A percentile compares a stretch with the other conserved stretches of the same genome.
Evolutionary conservation across 192 early-diverging fungal species (phyloP).

Genomic region (Coemansia sp.): DNA sequence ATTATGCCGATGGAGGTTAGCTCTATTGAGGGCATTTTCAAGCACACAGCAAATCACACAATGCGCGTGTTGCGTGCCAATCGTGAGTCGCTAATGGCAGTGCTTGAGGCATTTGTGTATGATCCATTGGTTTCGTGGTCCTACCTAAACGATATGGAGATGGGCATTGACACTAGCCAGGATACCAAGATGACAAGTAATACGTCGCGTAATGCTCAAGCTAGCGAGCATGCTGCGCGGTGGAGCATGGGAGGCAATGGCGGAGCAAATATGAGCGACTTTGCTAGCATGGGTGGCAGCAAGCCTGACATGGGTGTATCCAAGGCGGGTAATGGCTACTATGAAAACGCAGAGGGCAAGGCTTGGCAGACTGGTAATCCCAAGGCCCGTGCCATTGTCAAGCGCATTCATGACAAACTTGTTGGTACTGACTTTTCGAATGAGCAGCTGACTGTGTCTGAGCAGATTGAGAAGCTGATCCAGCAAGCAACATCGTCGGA

Average conservation of each 20-base stretch:
- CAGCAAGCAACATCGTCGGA: conserved; percentile 88
- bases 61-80: conserved; percentile 95
- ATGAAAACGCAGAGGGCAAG: conserved; percentile 24
- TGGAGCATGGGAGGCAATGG: conserved; percentile 6
- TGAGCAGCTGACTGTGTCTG: conserved; percentile 72
- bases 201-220: conserved; percentile 47
- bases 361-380: conserved; percentile 63
- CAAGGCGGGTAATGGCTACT: conserved; percentile 9
- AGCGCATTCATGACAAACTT: conserved; percentile 91
- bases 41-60: conserved; percentile 91
- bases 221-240: conserved; percentile 9
- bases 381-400: conserved; percentile 82
- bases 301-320: conserved; percentile 5
- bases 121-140: conserved; percentile 67
- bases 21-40: conserved; percentile 94
- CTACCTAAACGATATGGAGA: neutral
- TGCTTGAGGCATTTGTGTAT: conserved; percentile 97
- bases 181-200: neutral
- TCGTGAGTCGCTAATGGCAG: conserved; percentile 98
- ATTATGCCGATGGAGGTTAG: conserved; percentile 97
- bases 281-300: neutral
- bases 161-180: neutral
- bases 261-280: neutral
- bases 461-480: conserved; percentile 91
- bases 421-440: conserved; percentile 92